Conservation (phyloP, 306 rosid species). For the Trifolium fragiferum region DNA sequence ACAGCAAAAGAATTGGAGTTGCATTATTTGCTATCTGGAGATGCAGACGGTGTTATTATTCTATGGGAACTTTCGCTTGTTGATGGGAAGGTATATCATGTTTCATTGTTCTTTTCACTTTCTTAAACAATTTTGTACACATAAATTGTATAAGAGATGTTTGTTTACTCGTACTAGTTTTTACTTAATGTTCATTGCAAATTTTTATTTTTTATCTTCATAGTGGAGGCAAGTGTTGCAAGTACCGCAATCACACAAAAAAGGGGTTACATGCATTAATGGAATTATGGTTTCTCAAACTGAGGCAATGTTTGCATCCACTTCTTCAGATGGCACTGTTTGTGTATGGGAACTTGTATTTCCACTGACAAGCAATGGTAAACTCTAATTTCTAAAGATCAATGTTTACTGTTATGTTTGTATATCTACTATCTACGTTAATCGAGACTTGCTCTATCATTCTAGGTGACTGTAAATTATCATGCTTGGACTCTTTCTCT, state of each 20-base stretch:
- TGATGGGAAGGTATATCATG: conserved; percentile 65
- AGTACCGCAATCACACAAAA: conserved; percentile 78
- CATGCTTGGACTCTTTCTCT: conserved; percentile 65
- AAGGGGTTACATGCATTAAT: conserved; percentile 92
- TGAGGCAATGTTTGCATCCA: conserved; percentile 78
- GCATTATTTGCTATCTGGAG: too few species aligned
- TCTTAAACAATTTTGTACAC: not conserved
- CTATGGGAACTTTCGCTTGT: conserved; percentile 74
- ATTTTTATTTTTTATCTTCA: conserved; percentile 32
- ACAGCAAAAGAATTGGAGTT: conserved; percentile 69
- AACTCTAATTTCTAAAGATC: conserved; percentile 28
- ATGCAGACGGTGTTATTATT: conserved; percentile 42
- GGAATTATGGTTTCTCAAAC: conserved; percentile 79
- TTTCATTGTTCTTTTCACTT: conserved; percentile 1
- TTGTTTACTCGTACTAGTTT: conserved; percentile 6
- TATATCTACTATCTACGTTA: not conserved
- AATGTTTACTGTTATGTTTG: conserved; percentile 11
- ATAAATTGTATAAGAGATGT: conserved; percentile 11
- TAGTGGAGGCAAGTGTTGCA: conserved; percentile 85
- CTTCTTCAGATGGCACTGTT: conserved; percentile 81
- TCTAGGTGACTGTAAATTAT: conserved; percentile 76
- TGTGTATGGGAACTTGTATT: conserved; percentile 74
- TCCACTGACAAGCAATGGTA: conserved; percentile 63
- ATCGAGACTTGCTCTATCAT: conserved; percentile 30
- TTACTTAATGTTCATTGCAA: conserved; percentile 14